These are phyloP conservation scores for Carex sylvatica DNA, from an alignment of 202 grass and related monocot species.

Conservation along the genomic window DNA sequence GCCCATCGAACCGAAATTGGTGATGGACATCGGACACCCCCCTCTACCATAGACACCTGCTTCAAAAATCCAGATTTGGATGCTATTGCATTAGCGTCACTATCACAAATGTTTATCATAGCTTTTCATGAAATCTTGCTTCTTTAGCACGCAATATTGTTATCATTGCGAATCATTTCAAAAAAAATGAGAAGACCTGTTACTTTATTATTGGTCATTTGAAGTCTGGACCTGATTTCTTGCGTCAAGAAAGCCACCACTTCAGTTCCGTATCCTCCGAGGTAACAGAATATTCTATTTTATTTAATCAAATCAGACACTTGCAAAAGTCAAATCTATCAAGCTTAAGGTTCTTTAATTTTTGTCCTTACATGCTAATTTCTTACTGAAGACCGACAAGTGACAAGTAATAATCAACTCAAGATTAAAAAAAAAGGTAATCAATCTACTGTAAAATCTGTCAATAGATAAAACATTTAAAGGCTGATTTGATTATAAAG, in stretches of 20 bases:
- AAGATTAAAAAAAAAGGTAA: background rate
- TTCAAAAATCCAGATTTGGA: too few relatives aligned
- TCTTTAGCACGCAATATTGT: background rate
- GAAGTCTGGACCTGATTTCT: background rate
- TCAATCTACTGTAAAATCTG: background rate
- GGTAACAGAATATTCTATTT: background rate
- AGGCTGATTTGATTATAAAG: background rate
- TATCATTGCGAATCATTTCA: background rate
- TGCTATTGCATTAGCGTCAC: background rate
- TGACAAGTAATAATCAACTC: background rate
- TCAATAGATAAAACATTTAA: background rate
- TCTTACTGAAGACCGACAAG: too few relatives aligned
- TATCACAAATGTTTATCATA: too few relatives aligned
- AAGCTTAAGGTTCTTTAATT: background rate
- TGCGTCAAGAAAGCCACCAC: slow-evolving; percentile 12
- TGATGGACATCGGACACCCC: too few relatives aligned
- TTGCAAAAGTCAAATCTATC: background rate
- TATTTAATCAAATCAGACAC: background rate
- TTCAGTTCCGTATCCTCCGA: background rate
- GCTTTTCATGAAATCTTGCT: background rate
- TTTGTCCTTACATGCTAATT: background rate
- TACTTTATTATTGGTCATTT: slow-evolving; percentile 3
- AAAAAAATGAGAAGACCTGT: background rate
- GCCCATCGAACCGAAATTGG: too few relatives aligned
- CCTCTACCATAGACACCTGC: too few relatives aligned